Conservation (phyloP, 2,329 filamentous ascomycete genomes). For the Arthrobotrys entomopaga region DNA sequence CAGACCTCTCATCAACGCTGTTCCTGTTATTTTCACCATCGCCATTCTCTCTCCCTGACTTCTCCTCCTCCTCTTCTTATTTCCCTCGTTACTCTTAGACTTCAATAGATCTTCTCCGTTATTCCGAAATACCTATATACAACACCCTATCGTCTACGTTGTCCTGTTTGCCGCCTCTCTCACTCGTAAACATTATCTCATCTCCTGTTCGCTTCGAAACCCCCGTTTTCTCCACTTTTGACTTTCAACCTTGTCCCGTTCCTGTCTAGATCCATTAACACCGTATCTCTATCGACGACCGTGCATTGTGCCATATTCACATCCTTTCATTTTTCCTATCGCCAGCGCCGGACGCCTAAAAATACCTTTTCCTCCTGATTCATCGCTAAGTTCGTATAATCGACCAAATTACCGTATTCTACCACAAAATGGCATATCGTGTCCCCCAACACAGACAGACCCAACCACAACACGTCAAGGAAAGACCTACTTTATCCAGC, state of each 20-base stretch:
- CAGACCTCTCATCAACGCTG: neutral
- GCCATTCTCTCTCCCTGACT: neutral
- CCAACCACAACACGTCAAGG: slow-evolving; percentile 46
- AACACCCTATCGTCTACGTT: neutral
- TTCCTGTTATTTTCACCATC: neutral
- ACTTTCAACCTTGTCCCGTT: slow-evolving; percentile 31
- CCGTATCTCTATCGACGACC: slow-evolving; percentile 25
- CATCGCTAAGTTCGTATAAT: neutral
- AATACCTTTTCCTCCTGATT: slow-evolving; percentile 1
- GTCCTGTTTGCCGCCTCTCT: neutral
- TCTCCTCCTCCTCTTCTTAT: neutral
- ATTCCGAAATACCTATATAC: neutral
- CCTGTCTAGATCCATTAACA: slow-evolving; percentile 30
- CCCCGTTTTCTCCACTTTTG: slow-evolving; percentile 49
- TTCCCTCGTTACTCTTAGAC: neutral
- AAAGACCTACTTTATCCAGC: slow-evolving; percentile 32
- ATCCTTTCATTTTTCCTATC: neutral
- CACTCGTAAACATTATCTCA: slow-evolving; percentile 1
- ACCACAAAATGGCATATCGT: slow-evolving; percentile 44
- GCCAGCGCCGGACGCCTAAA: slow-evolving; percentile 47
- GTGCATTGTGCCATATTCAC: neutral
- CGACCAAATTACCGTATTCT: neutral
- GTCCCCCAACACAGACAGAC: slow-evolving; percentile 52
- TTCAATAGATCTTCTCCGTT: neutral
- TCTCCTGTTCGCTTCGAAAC: slow-evolving; percentile 32